Evolutionary conservation across 495 filamentous ascomycete genomes (phyloP), one percentile per base, ranked within the genome.

Genomic region (Aspergillus nidulans): DNA sequence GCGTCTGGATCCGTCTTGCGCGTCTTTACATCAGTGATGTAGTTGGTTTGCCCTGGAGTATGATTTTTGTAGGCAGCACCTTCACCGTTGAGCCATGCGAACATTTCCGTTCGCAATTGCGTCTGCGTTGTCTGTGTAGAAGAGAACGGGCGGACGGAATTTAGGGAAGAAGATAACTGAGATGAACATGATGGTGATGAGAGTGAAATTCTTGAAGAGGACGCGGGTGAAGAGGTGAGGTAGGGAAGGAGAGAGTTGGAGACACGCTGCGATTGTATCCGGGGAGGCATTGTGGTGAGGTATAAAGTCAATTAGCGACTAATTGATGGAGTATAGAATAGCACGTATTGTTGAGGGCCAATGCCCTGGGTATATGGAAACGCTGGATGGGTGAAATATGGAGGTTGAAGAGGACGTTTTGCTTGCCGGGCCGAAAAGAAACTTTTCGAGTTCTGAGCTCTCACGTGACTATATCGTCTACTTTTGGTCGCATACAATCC

Each of bases 41-140:
- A 90, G 51, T 90, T 90, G 4, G 85, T 84, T n/a, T 71, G 66
- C 19, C 79, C 80, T 1, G 79, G 78, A 4, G 74, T 65, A 39
- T 85, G 84, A 19, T 80, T 65, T 47, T 81, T 81, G 47, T 84
- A 81, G 9, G 53, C 59, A 24, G 69, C 62, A 23, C 88, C 88
- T 13, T 78, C 74, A 8, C 73, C 78, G 46, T 77, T 77, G 10
- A 91, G 73, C 88, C 88, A 92, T 52, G 67, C 68, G 54, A 81
- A 88, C 78, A 91, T 89, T 12, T 69, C 55, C 48, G 72, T 70
- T 41, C 86, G 83, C 13, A 73, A 68, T 53, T 68, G 70, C 15
- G 79, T 82, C 64, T 75, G 67, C 36, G 64, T 36, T 39, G 67
- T 54, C 25, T 68, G 60, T 20, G 80, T 75, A 16, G 70, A 69